Base-by-base conservation (phyloP, 2,329 filamentous ascomycete species). In the Aspergillus aculeatus region DNA sequence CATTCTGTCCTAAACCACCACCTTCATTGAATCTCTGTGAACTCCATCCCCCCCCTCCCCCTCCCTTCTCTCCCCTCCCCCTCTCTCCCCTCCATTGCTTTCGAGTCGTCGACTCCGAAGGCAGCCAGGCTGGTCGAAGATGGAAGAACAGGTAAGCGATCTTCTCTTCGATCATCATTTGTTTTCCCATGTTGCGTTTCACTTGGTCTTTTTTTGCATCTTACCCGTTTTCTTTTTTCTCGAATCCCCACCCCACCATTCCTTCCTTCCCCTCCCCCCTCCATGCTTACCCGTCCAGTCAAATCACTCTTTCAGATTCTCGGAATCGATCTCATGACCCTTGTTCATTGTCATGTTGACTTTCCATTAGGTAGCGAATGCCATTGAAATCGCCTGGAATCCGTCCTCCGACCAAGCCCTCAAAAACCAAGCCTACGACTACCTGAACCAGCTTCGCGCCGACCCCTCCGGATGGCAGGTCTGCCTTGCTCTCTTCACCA, bases 381-480 rank as follows among this genome's bases (percentile, higher is more conserved):
- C 95, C 78, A 95, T 98, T 80, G 87, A 95, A 77, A 96, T 98
- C 80, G 91, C 92, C 77, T 95, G 88, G 81, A 89, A 94, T 78
- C 91, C 91, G 61, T 80, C 84, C 70, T 89, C 92, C 69, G 87
- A 93, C 77, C 87, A 85, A 71, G 79, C 82, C 66, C 83, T 96
- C 72, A 92, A 94, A 78, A 78, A 81, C 62, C 92, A 96, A 81
- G 93, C 94, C 57, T 80, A 79, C 65, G 80, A 81, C 50, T 81
- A 79, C 68, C 71, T 88, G 63, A 84, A 83, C 75, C 91, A 92
- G 73, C 83, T 98, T 63, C 88, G 92, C 65, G 82, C 87, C 71
- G 89, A 97, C 73, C 86, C 91, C 51, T 87, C 91, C 71, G 92
- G 89, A 77, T 96, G 94, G 91, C 92, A 96, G 77, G 86, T 91